Evolutionary conservation across 2,329 filamentous ascomycete genomes (phyloP), one percentile per base, ranked within the genome.

Genomic region (Xylaria sp.): DNA sequence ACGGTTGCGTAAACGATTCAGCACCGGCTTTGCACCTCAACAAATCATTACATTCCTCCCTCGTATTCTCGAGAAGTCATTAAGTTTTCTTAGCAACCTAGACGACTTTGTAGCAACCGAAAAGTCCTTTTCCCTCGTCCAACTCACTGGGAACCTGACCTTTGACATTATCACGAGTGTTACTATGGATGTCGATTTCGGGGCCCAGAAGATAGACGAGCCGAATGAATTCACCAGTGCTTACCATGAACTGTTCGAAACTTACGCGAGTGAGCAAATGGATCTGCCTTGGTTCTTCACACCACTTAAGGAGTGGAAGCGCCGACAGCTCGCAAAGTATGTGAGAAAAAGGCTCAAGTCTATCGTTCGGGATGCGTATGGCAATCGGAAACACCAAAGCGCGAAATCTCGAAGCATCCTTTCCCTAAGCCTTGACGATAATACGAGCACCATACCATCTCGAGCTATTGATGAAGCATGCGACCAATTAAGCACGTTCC

Each of bases 401-500:
- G n/a, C 21, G n/a, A 60, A 19, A 27, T 48, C 57, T 17, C 57
- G 39, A 39, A 19, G 9, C 2, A 36, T 60, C 27, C 42, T 60
- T 2, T 11, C 57, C 3, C 21, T 60, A 2, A 24, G 24, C 6
- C 57, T 60, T 7, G 24, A 19, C 5, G 57, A 50, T 1, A n/a
- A n/a, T n/a, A 50, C n/a, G 1, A n/a, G 50, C 6, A 3, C 2
- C 1, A 17, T 60, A 14, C 34, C 21, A 21, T 65, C 72, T 0
- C 68, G 75, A 5, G 60, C 79, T 8, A 45, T 82, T 14, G 45
- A 74, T 17, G 71, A 75, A 47, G 79, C 78, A 2, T 75, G 75
- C 45, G 78, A 81, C 61, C 79, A 81, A 66, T 69, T 83, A 36
- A 79, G 79, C 58, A 77, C 78, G 0, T 82, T 83, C 67, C 71